Percentiles rank a stretch among this genome's conserved stretches.
Conservation (phyloP, 495 filamentous ascomycete species). For the Penicilliopsis zonata region DNA sequence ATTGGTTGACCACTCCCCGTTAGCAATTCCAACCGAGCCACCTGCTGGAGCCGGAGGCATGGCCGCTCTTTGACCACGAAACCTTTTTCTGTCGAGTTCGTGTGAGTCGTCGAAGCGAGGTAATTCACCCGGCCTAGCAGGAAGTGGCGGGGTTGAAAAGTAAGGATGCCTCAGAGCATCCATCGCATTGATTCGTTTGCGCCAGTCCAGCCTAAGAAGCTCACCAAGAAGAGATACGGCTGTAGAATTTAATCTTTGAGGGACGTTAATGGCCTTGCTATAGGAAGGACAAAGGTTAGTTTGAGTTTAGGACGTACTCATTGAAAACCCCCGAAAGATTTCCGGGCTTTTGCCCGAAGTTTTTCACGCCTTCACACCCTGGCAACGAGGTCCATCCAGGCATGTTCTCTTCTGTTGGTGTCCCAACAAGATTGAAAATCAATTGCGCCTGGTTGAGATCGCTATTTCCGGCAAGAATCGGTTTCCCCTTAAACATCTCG, state of each 20-base stretch:
- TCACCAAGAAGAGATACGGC: constrained; percentile 74
- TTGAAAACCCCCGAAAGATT: constrained; percentile 62
- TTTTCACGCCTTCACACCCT: constrained; percentile 63
- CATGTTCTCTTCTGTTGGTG: constrained; percentile 86
- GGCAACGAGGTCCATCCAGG: constrained; percentile 77
- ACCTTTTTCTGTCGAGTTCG: constrained; percentile 84
- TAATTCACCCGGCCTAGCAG: constrained; percentile 68
- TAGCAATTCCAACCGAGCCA: constrained; percentile 68
- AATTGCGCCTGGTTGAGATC: constrained; percentile 82
- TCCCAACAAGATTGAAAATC: constrained; percentile 88
- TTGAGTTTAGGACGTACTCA: constrained; percentile 50
- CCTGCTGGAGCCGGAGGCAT: constrained; percentile 84
- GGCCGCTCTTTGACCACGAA: constrained; percentile 63
- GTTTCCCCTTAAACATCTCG: constrained; percentile 93
- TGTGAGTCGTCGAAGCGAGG: constrained; percentile 89
- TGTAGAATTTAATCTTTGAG: constrained; percentile 34
- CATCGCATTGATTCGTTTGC: constrained; percentile 77
- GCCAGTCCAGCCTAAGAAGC: constrained; percentile 81
- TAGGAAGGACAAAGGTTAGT: neutral
- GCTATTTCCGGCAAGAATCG: constrained; percentile 80
- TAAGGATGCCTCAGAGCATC: constrained; percentile 91
- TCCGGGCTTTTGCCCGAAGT: constrained; percentile 48
- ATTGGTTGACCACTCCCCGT: constrained; percentile 41
- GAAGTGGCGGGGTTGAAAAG: constrained; percentile 68
- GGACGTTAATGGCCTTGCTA: constrained; percentile 2